Evolutionary conservation across 2,329 filamentous ascomycete genomes (phyloP).

Genomic region (Mariannaea elegans): DNA sequence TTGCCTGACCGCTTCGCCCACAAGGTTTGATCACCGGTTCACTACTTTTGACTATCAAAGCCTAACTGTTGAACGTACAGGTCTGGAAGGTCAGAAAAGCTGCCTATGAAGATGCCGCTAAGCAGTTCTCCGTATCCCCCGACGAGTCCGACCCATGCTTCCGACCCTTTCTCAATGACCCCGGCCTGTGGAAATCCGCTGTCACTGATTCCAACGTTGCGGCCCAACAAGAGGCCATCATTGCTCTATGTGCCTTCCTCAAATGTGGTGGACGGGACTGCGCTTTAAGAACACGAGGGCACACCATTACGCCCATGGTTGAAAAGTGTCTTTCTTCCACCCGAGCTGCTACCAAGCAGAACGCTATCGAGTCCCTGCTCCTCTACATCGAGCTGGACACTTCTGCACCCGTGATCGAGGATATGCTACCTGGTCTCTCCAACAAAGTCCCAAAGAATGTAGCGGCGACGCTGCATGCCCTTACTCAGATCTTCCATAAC

Average conservation of each 20-base stretch:
- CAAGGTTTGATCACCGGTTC: constrained; percentile 64
- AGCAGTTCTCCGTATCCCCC: constrained; percentile 84
- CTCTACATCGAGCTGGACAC: constrained; percentile 91
- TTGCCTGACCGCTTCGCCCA: constrained; percentile 83
- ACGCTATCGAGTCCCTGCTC: constrained; percentile 84
- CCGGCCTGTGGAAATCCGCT: constrained; percentile 88
- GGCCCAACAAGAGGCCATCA: constrained; percentile 92
- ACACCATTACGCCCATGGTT: constrained; percentile 80
- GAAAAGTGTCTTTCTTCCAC: constrained; percentile 93
- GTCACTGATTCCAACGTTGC: constrained; percentile 96
- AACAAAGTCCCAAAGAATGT: constrained; percentile 94
- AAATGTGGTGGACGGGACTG: constrained; percentile 88
- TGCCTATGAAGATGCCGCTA: constrained; percentile 91
- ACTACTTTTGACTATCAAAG: not conserved
- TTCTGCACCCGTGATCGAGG: constrained; percentile 86
- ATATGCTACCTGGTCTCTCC: constrained; percentile 81
- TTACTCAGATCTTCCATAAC: constrained; percentile 88
- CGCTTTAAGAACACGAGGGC: constrained; percentile 77
- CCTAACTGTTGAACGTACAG: constrained; percentile 19
- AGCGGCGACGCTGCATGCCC: constrained; percentile 72
- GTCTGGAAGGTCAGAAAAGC: constrained; percentile 94
- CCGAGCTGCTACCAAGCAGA: constrained; percentile 87
- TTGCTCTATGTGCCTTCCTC: constrained; percentile 88
- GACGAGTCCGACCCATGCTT: constrained; percentile 89
- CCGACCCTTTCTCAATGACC: constrained; percentile 85